These are phyloP conservation scores for Perkinsus olseni DNA, from an alignment of 169 alveolate species.

Conservation along the genomic window DNA sequence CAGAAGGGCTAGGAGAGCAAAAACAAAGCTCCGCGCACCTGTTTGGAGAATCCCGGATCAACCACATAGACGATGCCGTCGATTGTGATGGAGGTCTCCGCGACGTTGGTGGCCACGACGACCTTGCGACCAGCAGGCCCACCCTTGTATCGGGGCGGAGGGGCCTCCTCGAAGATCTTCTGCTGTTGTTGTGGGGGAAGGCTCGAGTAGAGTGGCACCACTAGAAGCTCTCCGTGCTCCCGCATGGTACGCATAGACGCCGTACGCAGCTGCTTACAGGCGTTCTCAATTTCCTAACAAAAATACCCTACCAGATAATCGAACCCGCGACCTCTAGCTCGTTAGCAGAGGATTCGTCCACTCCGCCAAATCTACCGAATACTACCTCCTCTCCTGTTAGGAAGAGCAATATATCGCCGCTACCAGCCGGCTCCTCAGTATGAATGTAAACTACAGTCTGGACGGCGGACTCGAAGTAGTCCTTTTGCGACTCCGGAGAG, in stretches of 20 bases:
- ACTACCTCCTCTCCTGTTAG: constrained; percentile 89
- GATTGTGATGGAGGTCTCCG: constrained; percentile 98
- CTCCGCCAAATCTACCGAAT: constrained; percentile 41
- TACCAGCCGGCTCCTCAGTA: constrained; percentile 75
- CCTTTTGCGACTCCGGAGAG: constrained; percentile 87
- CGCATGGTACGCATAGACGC: constrained; percentile 47
- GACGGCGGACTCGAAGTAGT: constrained; percentile 84
- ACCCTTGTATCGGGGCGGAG: constrained; percentile 78
- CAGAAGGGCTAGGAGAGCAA: too few species aligned
- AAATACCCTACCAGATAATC: not conserved
- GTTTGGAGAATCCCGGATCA: constrained; percentile 98
- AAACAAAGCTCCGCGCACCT: constrained; percentile 29
- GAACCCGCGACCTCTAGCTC: constrained; percentile 3
- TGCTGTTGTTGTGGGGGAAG: constrained; percentile 92
- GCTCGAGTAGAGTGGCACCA: constrained; percentile 92
- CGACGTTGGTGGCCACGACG: constrained; percentile 96
- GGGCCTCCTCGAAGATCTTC: constrained; percentile 91
- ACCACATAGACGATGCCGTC: constrained; percentile 99
- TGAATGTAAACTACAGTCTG: constrained; percentile 84
- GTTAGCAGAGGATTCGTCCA: constrained; percentile 3
- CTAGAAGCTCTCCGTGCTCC: constrained; percentile 58
- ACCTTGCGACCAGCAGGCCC: constrained; percentile 83
- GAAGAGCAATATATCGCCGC: constrained; percentile 83
- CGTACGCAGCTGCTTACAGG: not conserved
- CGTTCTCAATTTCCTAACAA: not conserved